These are phyloP conservation scores for Trichosporon sp. DNA, from an alignment of 1,284 basidiomycete species.

Conservation along the genomic window DNA sequence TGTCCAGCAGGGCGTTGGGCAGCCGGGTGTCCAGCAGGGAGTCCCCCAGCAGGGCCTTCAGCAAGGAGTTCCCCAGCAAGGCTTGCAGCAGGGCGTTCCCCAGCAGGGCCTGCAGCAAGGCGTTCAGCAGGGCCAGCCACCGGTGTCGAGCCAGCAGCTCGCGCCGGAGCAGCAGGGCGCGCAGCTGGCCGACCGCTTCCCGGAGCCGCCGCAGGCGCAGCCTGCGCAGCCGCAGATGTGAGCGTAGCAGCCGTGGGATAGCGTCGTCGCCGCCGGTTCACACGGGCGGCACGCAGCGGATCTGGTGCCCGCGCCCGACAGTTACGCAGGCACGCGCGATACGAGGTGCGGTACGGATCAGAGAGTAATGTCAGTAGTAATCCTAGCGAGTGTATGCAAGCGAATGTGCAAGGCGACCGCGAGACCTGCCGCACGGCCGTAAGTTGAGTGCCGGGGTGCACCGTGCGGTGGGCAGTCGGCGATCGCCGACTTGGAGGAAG, in stretches of 20 bases:
- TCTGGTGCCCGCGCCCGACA: no score
- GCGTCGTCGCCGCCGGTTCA: no score
- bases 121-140: background rate
- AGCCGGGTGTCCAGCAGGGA: background rate
- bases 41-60: background rate
- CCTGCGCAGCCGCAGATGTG: background rate
- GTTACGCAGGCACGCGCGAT: no score
- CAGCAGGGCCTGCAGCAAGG: background rate
- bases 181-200: background rate
- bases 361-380: background rate
- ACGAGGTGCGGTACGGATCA: no score
- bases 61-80: background rate
- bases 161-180: background rate
- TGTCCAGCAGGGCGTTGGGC: background rate
- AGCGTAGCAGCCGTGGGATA: no score
- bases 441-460: background rate
- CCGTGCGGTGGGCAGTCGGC: conserved; percentile 1
- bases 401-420: no score
- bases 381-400: background rate
- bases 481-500: conserved; percentile 1
- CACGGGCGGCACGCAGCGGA: no score
- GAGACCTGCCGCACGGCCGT: background rate
- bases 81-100: background rate
- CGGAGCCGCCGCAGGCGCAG: background rate
- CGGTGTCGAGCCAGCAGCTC: background rate